phyloP scores from a whole-genome alignment of 2,329 filamentous ascomycete genomes.

The Beauveria bassiana region DNA sequence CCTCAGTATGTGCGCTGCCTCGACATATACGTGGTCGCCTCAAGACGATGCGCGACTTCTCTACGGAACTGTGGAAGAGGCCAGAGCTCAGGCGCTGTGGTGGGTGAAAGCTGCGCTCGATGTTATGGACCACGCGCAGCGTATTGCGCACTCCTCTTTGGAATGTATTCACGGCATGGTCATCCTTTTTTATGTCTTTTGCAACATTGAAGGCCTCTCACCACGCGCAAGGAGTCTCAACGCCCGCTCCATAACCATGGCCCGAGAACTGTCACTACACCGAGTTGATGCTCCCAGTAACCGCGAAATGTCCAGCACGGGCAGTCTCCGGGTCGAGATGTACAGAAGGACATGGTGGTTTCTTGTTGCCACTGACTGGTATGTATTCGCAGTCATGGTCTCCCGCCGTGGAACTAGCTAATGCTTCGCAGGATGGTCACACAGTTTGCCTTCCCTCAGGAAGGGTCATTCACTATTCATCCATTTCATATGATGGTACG shows the following conservation, averaged over 20 bases:
- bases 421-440: conserved; percentile 25
- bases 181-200: conserved; percentile 29
- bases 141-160: conserved; percentile 21
- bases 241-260: conserved; percentile 21
- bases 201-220: conserved; percentile 31
- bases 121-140: conserved; percentile 27
- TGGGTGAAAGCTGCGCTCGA: conserved; percentile 30
- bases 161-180: conserved; percentile 30
- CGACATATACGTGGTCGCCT: conserved; percentile 25
- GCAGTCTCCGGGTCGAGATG: conserved; percentile 25
- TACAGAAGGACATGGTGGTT: conserved; percentile 39
- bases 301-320: conserved; percentile 17
- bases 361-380: conserved; percentile 33
- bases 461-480: conserved; percentile 29
- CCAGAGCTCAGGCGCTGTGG: conserved; percentile 20
- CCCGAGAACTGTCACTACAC: conserved; percentile 30
- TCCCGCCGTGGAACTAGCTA: not conserved
- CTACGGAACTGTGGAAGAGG: conserved; percentile 20
- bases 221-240: conserved; percentile 24
- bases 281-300: conserved; percentile 28
- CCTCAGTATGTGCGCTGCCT: conserved; percentile 22
- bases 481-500: conserved; percentile 31
- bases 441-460: conserved; percentile 27
- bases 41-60: conserved; percentile 21
- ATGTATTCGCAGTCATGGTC: conserved; percentile 1